Base-by-base conservation (phyloP, 495 filamentous ascomycete genomes). In the Thozetella sp. region DNA sequence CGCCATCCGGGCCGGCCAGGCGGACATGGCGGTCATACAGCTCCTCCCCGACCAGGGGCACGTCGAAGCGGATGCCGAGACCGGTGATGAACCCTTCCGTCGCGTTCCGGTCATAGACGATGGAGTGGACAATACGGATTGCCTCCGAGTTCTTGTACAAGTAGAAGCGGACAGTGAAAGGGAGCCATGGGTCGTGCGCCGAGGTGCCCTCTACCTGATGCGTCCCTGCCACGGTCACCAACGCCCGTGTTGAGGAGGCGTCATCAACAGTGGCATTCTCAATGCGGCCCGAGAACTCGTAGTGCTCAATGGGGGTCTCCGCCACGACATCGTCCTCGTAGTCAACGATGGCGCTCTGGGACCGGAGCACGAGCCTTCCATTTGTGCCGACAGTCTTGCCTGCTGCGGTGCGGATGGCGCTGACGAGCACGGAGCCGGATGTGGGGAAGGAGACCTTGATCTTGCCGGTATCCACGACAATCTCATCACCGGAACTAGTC, bases 121-220 rank as follows among this genome's bases (percentile, higher is more conserved):
- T 48, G 4, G 43, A 48, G 43, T 48, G 43, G 10, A 48, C 43
- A n/a, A 48, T 48, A 15, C 43, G 43, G n/a, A 48, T 48, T 11
- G 43, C 43, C n/a, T 48, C 43, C 11, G 43, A 48, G 43, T 48
- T 19, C 43, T 48, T 48, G 56, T 80, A 81, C 3, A 80, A 59
- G 53, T 80, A 81, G 56, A 79, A 80, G 2, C 78, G 66, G 13
- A 79, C 27, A 2, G 73, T 67, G 58, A 80, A 80, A 15, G 67
- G 74, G 13, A 80, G 66, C 72, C 69, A 76, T 1, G 69, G 66
- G 25, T 51, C 55, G 53, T 68, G 67, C 9, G 43, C 55, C 26
- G 40, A 48, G 10, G 43, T 46, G 13, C 43, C 43, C 3, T 48
- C 43, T 56, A 60, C 56, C 13, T 63, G 61, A 25, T 72, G 69